Evolutionary conservation across 1,284 basidiomycete species (phyloP).

Genomic region (Cutaneotrichosporon dermatis): DNA sequence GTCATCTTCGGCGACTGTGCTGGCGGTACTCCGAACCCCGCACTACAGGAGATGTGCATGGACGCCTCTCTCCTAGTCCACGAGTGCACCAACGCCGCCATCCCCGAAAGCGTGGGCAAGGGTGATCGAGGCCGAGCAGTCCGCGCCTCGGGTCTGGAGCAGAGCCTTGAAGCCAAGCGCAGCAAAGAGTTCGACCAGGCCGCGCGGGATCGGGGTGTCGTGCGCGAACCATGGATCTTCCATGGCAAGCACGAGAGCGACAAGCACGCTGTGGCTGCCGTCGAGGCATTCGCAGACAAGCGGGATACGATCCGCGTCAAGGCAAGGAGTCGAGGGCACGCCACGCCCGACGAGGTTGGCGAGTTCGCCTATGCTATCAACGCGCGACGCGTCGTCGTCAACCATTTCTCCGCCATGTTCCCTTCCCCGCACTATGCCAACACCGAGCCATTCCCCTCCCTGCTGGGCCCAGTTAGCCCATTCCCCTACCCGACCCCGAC

Average conservation of each 20-base stretch:
- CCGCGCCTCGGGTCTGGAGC: constrained; percentile 35
- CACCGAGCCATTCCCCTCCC: constrained; percentile 48
- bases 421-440: constrained; percentile 32
- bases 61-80: constrained; percentile 53
- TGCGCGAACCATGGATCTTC: constrained; percentile 14
- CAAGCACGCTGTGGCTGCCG: constrained; percentile 51
- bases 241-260: constrained; percentile 11
- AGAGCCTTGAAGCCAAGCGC: constrained; percentile 39
- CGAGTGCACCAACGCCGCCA: constrained; percentile 77
- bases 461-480: constrained; percentile 47
- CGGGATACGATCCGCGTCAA: constrained; percentile 56
- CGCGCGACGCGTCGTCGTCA: constrained; percentile 67
- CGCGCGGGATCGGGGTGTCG: constrained; percentile 18
- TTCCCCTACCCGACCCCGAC: constrained; percentile 32
- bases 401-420: constrained; percentile 72
- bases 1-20: constrained; percentile 46
- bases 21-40: constrained; percentile 40
- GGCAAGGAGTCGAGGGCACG: constrained; percentile 68
- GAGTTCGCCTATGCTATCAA: constrained; percentile 64
- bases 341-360: constrained; percentile 76
- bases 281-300: constrained; percentile 41
- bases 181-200: constrained; percentile 26
- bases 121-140: constrained; percentile 37
- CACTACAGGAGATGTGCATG: constrained; percentile 34
- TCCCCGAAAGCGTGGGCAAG: constrained; percentile 54